A percentile compares a stretch with the other conserved stretches of the same genome.
phyloP scores from a whole-genome alignment of 768 basidiomycete genomes.

The Dacryopinax spathularia region DNA sequence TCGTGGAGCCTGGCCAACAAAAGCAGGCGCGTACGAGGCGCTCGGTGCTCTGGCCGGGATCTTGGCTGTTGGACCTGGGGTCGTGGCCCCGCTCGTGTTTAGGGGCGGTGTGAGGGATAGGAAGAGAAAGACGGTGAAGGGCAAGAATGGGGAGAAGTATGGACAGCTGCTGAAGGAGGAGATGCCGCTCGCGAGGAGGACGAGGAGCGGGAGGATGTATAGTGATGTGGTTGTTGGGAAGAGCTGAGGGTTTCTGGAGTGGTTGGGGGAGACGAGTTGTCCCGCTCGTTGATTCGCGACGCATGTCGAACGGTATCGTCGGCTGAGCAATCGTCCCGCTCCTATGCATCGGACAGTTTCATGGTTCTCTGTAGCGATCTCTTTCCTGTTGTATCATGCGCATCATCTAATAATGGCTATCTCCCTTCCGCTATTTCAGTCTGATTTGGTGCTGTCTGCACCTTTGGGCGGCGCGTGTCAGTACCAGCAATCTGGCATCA shows the following conservation, averaged over 20 bases:
- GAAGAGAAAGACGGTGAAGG: constrained; percentile 6
- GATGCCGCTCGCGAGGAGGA: neutral
- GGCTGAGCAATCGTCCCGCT: no score
- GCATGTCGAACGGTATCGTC: no score
- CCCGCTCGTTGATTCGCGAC: no score
- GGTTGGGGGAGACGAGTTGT: no score
- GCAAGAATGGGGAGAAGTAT: neutral
- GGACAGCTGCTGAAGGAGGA: neutral
- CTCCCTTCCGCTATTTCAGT: neutral
- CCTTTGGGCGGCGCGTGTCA: no score
- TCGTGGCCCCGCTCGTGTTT: neutral
- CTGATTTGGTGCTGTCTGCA: neutral
- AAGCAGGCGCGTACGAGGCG: neutral
- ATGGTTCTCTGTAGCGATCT: neutral
- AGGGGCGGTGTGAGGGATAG: constrained; percentile 30
- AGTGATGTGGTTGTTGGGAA: neutral
- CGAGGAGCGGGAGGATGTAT: constrained; percentile 1
- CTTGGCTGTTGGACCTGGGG: neutral
- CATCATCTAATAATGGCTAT: neutral
- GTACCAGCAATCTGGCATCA: no score
- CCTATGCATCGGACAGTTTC: neutral
- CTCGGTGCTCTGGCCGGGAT: neutral
- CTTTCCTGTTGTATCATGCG: neutral
- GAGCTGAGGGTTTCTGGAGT: no score
- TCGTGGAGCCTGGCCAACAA: neutral